A percentile compares a stretch with the other conserved stretches of the same genome.
These are phyloP conservation scores for Fragaria vesca DNA, from an alignment of 306 rosid genomes.

Conservation along the genomic window DNA sequence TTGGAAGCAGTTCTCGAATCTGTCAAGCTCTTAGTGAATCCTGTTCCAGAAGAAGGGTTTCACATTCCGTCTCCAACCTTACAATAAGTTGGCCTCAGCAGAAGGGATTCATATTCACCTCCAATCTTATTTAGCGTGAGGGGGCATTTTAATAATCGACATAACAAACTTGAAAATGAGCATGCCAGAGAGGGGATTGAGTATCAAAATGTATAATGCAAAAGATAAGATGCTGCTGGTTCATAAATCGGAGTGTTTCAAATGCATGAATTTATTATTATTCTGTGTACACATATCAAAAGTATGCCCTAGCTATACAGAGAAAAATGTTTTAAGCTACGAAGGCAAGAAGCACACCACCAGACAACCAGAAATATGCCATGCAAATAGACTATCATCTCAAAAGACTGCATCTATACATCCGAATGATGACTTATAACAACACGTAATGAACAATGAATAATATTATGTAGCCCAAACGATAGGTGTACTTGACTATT, in stretches of 20 bases:
- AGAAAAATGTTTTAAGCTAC: conserved; percentile 21
- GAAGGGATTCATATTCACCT: conserved; percentile 46
- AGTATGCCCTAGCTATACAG: conserved; percentile 40
- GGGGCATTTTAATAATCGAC: not conserved
- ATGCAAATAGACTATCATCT: conserved; percentile 26
- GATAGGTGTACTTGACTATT: conserved; percentile 33
- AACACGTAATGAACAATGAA: conserved; percentile 32
- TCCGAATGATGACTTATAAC: conserved; percentile 12
- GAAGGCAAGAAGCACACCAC: conserved; percentile 31
- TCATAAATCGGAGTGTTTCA: not conserved
- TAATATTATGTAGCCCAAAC: not conserved
- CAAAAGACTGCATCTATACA: conserved; percentile 18
- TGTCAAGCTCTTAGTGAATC: conserved; percentile 12
- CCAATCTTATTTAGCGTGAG: not conserved
- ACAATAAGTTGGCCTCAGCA: no score
- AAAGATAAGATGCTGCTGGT: not conserved
- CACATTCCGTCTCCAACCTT: conserved; percentile 35
- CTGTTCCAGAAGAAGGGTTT: conserved; percentile 43
- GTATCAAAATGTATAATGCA: not conserved
- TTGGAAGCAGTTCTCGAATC: no score
- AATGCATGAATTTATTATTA: not conserved
- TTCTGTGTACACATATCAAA: not conserved
- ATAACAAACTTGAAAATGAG: not conserved
- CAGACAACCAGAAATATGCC: not conserved
- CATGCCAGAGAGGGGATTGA: not conserved